These are phyloP conservation scores for Ascochyta koolunga DNA, from an alignment of 2,329 filamentous ascomycete genomes.

Conservation along the genomic window DNA sequence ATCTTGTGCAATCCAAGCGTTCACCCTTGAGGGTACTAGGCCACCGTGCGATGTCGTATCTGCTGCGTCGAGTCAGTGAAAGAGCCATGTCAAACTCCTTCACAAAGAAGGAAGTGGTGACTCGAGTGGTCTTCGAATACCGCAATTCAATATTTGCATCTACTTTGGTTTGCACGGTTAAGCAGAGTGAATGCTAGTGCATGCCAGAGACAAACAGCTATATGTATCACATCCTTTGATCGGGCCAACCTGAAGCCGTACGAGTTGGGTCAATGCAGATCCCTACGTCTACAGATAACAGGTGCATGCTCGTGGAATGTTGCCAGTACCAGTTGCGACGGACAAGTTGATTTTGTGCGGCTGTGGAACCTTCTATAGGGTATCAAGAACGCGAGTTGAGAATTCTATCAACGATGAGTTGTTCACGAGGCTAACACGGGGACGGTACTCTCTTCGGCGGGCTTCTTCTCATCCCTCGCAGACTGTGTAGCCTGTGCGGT, in stretches of 20 bases:
- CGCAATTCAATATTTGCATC: not conserved
- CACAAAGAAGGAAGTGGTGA: not conserved
- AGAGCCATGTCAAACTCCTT: not conserved
- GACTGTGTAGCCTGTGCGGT: constrained; percentile 18
- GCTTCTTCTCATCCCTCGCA: constrained; percentile 19
- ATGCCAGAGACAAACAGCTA: not conserved
- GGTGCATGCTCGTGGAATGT: not conserved
- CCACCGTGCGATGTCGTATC: not conserved
- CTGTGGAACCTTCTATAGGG: constrained; percentile 32
- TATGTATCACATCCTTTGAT: not conserved
- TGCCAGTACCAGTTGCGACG: not conserved
- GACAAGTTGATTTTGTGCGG: constrained; percentile 17
- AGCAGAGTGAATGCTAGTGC: not conserved
- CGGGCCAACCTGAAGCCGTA: not conserved
- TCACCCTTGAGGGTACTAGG: not conserved
- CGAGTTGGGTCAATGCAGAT: not conserved
- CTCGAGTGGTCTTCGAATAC: not conserved
- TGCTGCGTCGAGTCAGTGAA: not conserved
- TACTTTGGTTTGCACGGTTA: not conserved
- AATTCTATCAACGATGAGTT: not conserved
- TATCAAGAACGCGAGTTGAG: constrained; percentile 25
- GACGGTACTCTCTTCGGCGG: constrained; percentile 25
- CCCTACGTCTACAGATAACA: not conserved
- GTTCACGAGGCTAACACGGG: constrained; percentile 8
- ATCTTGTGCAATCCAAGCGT: too few relatives aligned